Evolutionary conservation across 345 rosid genomes (phyloP), one percentile per base, ranked within the genome.

Genomic region (Anacardium occidentale): DNA sequence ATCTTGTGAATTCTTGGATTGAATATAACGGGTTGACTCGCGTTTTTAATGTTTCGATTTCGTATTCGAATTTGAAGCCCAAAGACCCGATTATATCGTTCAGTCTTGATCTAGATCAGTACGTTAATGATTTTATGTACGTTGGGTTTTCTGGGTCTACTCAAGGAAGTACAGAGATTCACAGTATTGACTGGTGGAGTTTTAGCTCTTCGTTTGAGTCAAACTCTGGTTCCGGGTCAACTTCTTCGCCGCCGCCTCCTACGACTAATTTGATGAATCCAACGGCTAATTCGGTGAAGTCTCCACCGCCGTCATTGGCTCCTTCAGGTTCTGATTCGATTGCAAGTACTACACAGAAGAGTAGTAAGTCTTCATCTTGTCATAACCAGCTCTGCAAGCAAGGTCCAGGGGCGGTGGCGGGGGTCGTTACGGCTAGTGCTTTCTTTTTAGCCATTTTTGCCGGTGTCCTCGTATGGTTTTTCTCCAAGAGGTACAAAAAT

Each of bases 91-190:
- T 89, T 74, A 64, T 96, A 55, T 80, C 92, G 0, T 44, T 87
- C 42, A 67, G 47, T 73, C 79, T 96, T 58, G 94, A 96, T 85
- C 89, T 96, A 0, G 85, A 86, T 74, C 94, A 81, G 66, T 96
- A 93, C 71, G 86, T 96, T 42, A 81, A 73, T 75, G 98, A 96
- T 62, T 88, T 88, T 45, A 91, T 96, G 99, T 96, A 85, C 62
- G 99, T 96, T 3, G 99, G 99, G 40, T 96, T 96, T 76, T 88
- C 99, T 52, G 99, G 98, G 52, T 96, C 99, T 9, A 96, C 99
- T 3, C 97, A 93, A 75, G 99, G 99, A 6, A 96, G 99, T 70
- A 96, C 99, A 10, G 99, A 96, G 86, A 78, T 83, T 72, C 99
- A 96, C 75, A 96, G 87, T 48, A 86, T 96, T 17, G 93, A 93